Evolutionary conservation across 352 stramenopile genomes (phyloP).

Genomic region (Phytophthora sansomeana): DNA sequence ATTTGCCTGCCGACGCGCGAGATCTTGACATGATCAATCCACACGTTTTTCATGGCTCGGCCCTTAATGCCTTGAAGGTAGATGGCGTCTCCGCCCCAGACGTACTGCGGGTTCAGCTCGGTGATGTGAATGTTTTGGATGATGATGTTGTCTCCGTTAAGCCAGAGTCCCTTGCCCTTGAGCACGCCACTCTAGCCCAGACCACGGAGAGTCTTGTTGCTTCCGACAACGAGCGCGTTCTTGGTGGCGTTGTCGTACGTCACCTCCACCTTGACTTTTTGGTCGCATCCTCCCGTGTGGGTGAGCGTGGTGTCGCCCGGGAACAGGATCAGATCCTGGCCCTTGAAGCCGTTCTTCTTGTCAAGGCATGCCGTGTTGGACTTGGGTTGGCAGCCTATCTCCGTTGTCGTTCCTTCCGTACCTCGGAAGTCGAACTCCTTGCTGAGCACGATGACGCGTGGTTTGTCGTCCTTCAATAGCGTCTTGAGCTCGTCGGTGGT

Average conservation of each 20-base stretch:
- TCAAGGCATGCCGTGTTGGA: slow-evolving; percentile 41
- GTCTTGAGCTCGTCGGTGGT: slow-evolving; percentile 38
- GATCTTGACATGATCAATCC: slow-evolving; percentile 60
- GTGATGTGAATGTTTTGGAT: slow-evolving; percentile 53
- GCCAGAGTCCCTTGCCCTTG: slow-evolving; percentile 32
- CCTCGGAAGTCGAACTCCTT: slow-evolving; percentile 48
- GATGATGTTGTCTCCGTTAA: slow-evolving; percentile 45
- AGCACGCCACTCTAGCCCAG: slow-evolving; percentile 30
- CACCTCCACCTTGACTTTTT: slow-evolving; percentile 35
- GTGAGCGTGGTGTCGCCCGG: slow-evolving; percentile 44
- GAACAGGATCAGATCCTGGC: slow-evolving; percentile 50
- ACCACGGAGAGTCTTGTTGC: slow-evolving; percentile 42
- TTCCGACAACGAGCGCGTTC: slow-evolving; percentile 25
- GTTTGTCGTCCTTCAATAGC: slow-evolving; percentile 31
- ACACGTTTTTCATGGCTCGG: slow-evolving; percentile 34
- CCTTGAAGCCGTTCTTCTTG: slow-evolving; percentile 46
- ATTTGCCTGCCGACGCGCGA: slow-evolving; percentile 48
- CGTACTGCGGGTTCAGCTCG: slow-evolving; percentile 51
- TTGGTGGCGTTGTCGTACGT: slow-evolving; percentile 40
- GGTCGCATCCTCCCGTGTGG: slow-evolving; percentile 51
- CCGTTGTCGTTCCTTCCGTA: slow-evolving; percentile 41
- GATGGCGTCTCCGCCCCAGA: slow-evolving; percentile 41
- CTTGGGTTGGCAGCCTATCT: slow-evolving; percentile 43
- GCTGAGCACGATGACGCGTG: slow-evolving; percentile 49
- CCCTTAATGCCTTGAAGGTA: slow-evolving; percentile 33